Conservation (phyloP, 2,329 filamentous ascomycete species). For the Fusarium abutilonis region DNA sequence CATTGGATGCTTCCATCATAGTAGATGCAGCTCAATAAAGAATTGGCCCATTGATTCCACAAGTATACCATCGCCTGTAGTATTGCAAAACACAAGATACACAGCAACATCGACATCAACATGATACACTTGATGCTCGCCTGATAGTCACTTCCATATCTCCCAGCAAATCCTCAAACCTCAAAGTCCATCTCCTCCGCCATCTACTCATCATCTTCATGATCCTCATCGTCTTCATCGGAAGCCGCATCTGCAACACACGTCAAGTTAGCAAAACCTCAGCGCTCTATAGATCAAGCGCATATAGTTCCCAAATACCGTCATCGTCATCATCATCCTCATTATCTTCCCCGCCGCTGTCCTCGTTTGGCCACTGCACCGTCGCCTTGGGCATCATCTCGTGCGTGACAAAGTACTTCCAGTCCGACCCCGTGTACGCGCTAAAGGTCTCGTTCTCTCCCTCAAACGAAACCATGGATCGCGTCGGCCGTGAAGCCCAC, state of each 20-base stretch:
- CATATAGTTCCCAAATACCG: constrained; percentile 46
- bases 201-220: neutral
- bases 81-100: too few species aligned
- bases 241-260: constrained; percentile 19
- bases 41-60: too few species aligned
- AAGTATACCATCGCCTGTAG: too few species aligned
- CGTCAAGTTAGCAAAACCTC: constrained; percentile 31
- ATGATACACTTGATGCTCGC: too few species aligned
- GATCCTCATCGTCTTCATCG: constrained; percentile 13
- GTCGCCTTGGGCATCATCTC: constrained; percentile 42
- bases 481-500: constrained; percentile 27
- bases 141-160: neutral
- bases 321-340: constrained; percentile 35
- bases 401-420: constrained; percentile 48
- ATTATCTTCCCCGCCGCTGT: constrained; percentile 29
- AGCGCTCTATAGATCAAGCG: constrained; percentile 38
- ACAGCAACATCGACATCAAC: too few species aligned
- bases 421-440: constrained; percentile 51
- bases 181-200: too few species aligned
- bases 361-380: constrained; percentile 20
- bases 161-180: neutral
- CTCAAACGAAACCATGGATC: constrained; percentile 28
- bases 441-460: neutral
- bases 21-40: neutral
- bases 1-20: neutral